Percentiles rank a stretch among this genome's conserved stretches.
Conservation (phyloP, 2,329 filamentous ascomycete species). For the Sphaceloma murrayae region DNA sequence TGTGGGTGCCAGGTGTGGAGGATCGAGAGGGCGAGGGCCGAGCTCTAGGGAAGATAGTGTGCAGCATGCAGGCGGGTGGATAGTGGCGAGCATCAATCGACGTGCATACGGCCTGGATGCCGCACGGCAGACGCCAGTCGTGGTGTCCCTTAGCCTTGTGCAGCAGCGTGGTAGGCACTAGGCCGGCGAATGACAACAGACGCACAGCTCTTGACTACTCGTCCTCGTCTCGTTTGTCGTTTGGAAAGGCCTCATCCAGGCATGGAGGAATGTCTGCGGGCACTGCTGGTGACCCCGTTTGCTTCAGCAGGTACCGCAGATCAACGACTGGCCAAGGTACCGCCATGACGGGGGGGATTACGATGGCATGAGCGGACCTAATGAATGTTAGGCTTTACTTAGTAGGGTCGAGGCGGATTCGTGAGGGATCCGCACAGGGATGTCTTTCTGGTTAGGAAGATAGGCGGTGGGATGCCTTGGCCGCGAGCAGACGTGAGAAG, state of each 20-base stretch:
- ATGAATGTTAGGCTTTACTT: background rate
- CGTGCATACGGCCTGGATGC: constrained; percentile 1
- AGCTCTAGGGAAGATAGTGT: constrained; percentile 15
- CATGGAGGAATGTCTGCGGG: background rate
- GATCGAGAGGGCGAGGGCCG: constrained; percentile 11
- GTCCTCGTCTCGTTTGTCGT: too few relatives aligned
- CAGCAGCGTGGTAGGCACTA: too few relatives aligned
- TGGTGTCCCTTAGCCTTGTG: background rate
- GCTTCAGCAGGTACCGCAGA: too few relatives aligned
- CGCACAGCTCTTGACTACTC: too few relatives aligned
- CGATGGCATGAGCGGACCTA: constrained; percentile 9
- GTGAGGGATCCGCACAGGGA: constrained; percentile 12
- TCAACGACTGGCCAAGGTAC: background rate
- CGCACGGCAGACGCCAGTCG: background rate
- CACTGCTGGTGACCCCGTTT: too few relatives aligned
- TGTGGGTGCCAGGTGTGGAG: background rate
- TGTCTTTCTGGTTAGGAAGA: constrained; percentile 7
- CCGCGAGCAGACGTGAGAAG: too few relatives aligned
- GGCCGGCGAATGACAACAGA: too few relatives aligned
- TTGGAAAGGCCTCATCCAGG: constrained; percentile 3
- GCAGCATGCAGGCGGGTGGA: constrained; percentile 13
- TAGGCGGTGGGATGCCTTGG: constrained; percentile 11
- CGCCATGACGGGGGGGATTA: constrained; percentile 1
- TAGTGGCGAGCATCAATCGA: constrained; percentile 13
- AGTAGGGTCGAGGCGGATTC: background rate